Percentiles rank a stretch among this genome's conserved stretches.
Conservation (phyloP, 2,329 filamentous ascomycete species). For the Aspergillaceae sp. region DNA sequence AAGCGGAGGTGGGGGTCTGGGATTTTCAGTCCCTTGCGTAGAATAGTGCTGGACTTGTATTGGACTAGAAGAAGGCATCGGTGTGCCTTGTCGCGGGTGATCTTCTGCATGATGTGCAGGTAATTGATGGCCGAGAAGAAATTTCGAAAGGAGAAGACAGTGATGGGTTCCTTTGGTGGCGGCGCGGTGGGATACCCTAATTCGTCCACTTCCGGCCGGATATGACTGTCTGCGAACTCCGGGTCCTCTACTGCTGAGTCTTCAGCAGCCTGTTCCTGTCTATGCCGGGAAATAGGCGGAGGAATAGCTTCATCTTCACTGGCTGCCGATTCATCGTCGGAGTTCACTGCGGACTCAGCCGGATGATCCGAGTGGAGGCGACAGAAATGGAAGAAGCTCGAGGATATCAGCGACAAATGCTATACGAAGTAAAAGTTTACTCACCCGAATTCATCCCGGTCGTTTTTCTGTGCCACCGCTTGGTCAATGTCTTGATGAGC, state of each 20-base stretch:
- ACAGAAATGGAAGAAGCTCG: conserved; percentile 85
- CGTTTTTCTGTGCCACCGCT: conserved; percentile 75
- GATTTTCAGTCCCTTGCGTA: conserved; percentile 84
- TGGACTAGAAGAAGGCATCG: conserved; percentile 87
- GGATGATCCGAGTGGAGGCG: conserved; percentile 59
- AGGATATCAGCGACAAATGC: neutral
- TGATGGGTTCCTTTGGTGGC: conserved; percentile 64
- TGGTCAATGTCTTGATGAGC: conserved; percentile 90
- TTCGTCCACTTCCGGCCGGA: conserved; percentile 65
- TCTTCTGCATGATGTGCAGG: conserved; percentile 91
- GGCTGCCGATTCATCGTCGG: conserved; percentile 27
- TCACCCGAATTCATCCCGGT: conserved; percentile 72
- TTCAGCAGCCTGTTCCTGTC: conserved; percentile 25
- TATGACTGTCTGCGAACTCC: conserved; percentile 17
- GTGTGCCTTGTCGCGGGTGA: conserved; percentile 92
- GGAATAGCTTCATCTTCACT: conserved; percentile 68
- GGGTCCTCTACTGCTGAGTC: conserved; percentile 19
- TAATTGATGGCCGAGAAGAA: conserved; percentile 96
- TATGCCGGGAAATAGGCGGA: conserved; percentile 65
- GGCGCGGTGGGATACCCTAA: conserved; percentile 68
- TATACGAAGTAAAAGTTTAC: conserved; percentile 9
- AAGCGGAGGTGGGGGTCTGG: conserved; percentile 79
- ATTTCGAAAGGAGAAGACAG: conserved; percentile 83
- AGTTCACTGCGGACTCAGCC: conserved; percentile 26
- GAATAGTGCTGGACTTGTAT: conserved; percentile 88